phyloP scores from a whole-genome alignment of 2,329 filamentous ascomycete species.

The Cordyceps tenuipes region DNA sequence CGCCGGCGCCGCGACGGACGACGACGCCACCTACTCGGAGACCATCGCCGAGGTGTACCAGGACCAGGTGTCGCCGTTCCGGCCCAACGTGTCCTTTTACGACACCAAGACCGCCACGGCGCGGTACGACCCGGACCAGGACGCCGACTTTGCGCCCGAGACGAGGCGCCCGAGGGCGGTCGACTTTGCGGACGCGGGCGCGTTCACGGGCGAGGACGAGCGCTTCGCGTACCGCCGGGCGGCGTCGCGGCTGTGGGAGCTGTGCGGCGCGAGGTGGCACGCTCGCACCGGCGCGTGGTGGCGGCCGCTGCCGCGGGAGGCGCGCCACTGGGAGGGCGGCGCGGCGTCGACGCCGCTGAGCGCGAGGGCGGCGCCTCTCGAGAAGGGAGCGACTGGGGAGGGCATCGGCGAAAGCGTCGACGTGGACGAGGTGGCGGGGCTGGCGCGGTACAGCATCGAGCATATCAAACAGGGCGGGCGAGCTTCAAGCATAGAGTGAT shows the following conservation, averaged over 20 bases:
- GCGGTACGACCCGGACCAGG: slow-evolving; percentile 47
- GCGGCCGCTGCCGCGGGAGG: slow-evolving; percentile 56
- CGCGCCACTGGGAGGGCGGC: slow-evolving; percentile 57
- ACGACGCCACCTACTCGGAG: slow-evolving; percentile 36
- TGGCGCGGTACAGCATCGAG: slow-evolving; percentile 31
- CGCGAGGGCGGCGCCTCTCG: slow-evolving; percentile 3
- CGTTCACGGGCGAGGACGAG: slow-evolving; percentile 74
- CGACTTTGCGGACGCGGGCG: slow-evolving; percentile 61
- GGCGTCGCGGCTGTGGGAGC: slow-evolving; percentile 70
- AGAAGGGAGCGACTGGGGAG: slow-evolving; percentile 18
- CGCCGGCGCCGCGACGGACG: slow-evolving; percentile 13
- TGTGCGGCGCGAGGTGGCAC: slow-evolving; percentile 69
- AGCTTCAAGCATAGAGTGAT: slow-evolving; percentile 6
- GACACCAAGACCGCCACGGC: slow-evolving; percentile 36
- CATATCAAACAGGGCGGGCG: slow-evolving; percentile 22
- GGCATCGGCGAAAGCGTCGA: slow-evolving; percentile 27
- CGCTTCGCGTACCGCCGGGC: slow-evolving; percentile 74
- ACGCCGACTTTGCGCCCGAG: slow-evolving; percentile 44
- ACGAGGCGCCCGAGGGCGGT: slow-evolving; percentile 23
- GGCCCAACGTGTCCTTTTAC: slow-evolving; percentile 68
- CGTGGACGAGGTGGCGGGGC: slow-evolving; percentile 29
- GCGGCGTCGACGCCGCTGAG: slow-evolving; percentile 18
- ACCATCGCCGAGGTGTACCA: slow-evolving; percentile 62
- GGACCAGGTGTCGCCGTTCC: slow-evolving; percentile 66
- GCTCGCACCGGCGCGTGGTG: slow-evolving; percentile 58